Evolutionary conservation across 176 grass and related monocot species (phyloP).

Genomic region (Carex parvula): DNA sequence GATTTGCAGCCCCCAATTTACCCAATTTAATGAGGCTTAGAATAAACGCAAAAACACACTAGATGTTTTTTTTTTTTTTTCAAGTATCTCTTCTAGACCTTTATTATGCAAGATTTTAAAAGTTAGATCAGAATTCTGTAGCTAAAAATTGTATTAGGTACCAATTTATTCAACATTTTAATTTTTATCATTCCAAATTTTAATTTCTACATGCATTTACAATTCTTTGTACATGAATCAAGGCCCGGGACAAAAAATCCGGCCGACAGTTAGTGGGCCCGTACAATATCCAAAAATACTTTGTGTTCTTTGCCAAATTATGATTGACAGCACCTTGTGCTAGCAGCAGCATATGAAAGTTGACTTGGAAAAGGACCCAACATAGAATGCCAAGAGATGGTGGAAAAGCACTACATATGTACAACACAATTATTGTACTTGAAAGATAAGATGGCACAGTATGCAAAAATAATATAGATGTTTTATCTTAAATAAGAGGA

Average conservation of each 20-base stretch:
- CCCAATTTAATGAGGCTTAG: neutral
- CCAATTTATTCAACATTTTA: neutral
- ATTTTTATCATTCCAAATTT: neutral
- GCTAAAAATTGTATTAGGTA: neutral
- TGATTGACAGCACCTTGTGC: slow-evolving; percentile 1
- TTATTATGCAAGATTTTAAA: too few relatives aligned
- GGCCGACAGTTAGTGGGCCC: too few relatives aligned
- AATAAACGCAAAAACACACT: neutral
- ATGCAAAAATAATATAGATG: neutral
- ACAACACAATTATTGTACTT: neutral
- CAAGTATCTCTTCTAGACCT: too few relatives aligned
- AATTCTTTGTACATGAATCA: neutral
- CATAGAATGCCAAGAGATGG: neutral
- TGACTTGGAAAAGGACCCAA: neutral
- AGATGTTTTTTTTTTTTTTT: too few relatives aligned
- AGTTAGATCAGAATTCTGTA: too few relatives aligned
- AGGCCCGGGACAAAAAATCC: too few relatives aligned
- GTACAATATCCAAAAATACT: neutral
- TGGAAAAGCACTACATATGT: neutral
- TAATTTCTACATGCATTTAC: neutral
- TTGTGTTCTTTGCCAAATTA: neutral
- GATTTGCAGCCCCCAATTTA: neutral
- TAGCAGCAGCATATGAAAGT: slow-evolving; percentile 5
- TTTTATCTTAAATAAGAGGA: neutral
- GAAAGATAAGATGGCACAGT: neutral